Percentiles rank a stretch among this genome's conserved stretches.
Conservation (phyloP, 2,329 filamentous ascomycete species). For the Penicillium freii region DNA sequence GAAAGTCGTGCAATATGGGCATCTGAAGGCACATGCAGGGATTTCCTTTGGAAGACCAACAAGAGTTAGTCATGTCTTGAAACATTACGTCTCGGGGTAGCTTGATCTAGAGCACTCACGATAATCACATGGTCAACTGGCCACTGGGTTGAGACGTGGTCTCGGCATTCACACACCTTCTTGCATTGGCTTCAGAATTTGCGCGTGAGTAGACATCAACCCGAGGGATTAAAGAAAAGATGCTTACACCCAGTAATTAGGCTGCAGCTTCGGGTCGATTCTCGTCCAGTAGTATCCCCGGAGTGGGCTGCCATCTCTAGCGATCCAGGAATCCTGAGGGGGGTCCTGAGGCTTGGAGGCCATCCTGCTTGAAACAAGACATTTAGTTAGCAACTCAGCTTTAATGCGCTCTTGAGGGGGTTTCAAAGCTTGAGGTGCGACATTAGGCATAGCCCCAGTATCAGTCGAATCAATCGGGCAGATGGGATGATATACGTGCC, state of each 20-base stretch:
- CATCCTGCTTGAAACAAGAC: background rate
- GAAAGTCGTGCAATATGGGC: background rate
- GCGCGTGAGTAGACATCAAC: background rate
- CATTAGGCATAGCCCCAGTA: background rate
- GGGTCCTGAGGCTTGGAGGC: background rate
- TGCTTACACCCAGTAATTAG: constrained; percentile 1
- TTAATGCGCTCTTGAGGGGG: background rate
- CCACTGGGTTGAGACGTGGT: background rate
- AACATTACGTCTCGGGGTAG: no score
- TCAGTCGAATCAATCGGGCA: background rate
- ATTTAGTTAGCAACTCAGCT: background rate
- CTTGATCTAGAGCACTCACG: background rate
- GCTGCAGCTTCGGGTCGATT: background rate
- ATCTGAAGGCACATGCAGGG: background rate
- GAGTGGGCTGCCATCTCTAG: background rate
- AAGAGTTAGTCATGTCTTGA: background rate
- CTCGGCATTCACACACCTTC: background rate
- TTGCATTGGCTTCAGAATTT: background rate
- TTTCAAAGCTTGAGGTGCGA: background rate
- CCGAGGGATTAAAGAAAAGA: background rate
- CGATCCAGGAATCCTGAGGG: background rate
- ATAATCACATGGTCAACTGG: background rate
- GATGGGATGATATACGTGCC: background rate
- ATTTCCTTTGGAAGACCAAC: background rate
- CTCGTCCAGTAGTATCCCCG: background rate